Percentiles rank a stretch among this genome's conserved stretches.
phyloP scores from a whole-genome alignment of 1,284 basidiomycete genomes.

The Sporisorium exsertum region DNA sequence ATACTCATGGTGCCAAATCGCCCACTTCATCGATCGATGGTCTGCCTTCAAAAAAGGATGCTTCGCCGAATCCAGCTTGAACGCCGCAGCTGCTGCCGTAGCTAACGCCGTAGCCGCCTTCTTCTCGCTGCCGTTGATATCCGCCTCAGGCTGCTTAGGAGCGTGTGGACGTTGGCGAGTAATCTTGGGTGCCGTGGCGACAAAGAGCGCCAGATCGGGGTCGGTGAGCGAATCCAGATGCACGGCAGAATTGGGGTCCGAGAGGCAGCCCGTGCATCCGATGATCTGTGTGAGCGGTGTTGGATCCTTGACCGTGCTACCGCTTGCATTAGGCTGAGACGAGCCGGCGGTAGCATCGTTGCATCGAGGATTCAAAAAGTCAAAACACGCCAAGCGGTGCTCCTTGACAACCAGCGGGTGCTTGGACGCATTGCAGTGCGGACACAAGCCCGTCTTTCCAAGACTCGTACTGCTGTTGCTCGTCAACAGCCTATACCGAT shows the following conservation, averaged over 20 bases:
- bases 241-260: constrained; percentile 6
- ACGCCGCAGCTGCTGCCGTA: background rate
- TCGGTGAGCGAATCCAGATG: constrained; percentile 22
- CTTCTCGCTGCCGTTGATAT: background rate
- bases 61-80: constrained; percentile 30
- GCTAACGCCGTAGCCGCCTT: background rate
- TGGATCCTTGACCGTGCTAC: constrained; percentile 8
- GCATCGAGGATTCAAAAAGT: constrained; percentile 43
- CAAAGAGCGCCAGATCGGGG: constrained; percentile 29
- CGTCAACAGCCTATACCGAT: constrained; percentile 26
- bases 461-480: constrained; percentile 21
- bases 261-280: constrained; percentile 33
- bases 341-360: background rate
- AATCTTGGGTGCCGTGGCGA: constrained; percentile 38
- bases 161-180: constrained; percentile 31
- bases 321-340: background rate
- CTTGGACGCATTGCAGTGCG: constrained; percentile 33
- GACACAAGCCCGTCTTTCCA: constrained; percentile 31
- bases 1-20: constrained; percentile 51
- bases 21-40: constrained; percentile 51
- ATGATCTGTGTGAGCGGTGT: constrained; percentile 14
- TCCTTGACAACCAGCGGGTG: constrained; percentile 31
- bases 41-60: constrained; percentile 39
- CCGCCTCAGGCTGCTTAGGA: constrained; percentile 15
- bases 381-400: constrained; percentile 31